Percentiles rank a stretch among this genome's conserved stretches.
Evolutionary conservation across 2,329 filamentous ascomycete species (phyloP).

Genomic region (Fusarium albidum): DNA sequence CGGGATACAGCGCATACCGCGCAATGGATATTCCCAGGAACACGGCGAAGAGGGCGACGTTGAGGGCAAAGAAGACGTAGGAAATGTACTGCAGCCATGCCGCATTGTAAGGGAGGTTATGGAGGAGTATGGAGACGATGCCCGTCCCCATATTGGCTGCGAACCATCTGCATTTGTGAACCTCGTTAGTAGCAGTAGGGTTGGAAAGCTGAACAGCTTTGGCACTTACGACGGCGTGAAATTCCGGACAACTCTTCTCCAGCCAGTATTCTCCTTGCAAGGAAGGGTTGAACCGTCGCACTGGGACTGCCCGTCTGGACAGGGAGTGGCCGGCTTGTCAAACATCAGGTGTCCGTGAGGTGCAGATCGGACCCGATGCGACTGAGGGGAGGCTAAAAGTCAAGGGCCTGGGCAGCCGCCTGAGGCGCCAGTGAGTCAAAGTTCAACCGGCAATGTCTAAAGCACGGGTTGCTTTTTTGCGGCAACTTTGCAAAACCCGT

Average conservation of each 20-base stretch:
- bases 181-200: conserved; percentile 8
- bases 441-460: background rate
- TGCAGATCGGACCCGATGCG: conserved; percentile 19
- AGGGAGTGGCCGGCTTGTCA: conserved; percentile 16
- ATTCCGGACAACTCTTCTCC: conserved; percentile 58
- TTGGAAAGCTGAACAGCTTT: background rate
- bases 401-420: background rate
- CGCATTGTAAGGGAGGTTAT: conserved; percentile 68
- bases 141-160: conserved; percentile 73
- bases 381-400: conserved; percentile 16
- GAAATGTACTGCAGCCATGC: conserved; percentile 66
- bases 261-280: conserved; percentile 49
- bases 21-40: conserved; percentile 64
- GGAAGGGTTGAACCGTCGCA: conserved; percentile 24
- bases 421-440: conserved; percentile 4
- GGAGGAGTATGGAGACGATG: conserved; percentile 69
- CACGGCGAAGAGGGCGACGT: conserved; percentile 63
- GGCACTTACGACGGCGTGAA: conserved; percentile 62
- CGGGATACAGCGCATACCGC: conserved; percentile 71
- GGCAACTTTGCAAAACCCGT: background rate
- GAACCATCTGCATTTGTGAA: conserved; percentile 57
- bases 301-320: conserved; percentile 13
- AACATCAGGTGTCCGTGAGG: conserved; percentile 33
- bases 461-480: background rate
- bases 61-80: conserved; percentile 67